phyloP scores from a whole-genome alignment of 2,329 filamentous ascomycete species.

The Penicillium sp. region DNA sequence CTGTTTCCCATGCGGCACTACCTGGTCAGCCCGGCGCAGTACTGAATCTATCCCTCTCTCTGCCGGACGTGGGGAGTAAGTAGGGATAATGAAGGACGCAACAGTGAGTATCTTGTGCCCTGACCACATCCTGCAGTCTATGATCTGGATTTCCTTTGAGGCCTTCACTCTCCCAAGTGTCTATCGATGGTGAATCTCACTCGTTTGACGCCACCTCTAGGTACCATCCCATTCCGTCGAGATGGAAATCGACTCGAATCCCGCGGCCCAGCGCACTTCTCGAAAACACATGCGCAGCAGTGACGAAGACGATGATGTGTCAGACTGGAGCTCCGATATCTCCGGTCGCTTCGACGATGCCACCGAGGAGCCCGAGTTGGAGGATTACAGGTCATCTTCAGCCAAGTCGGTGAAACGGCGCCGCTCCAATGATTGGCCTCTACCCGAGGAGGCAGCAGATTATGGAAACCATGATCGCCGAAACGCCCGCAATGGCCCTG shows the following conservation, averaged over 20 bases:
- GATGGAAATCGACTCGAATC: conserved; percentile 23
- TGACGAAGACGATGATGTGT: conserved; percentile 24
- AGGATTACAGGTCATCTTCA: conserved; percentile 27
- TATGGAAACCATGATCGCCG: conserved; percentile 25
- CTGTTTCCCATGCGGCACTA: conserved; percentile 11
- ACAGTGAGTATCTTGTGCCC: conserved; percentile 20
- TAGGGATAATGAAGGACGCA: conserved; percentile 22
- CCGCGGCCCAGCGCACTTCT: conserved; percentile 28
- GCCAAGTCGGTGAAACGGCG: conserved; percentile 48
- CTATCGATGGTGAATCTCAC: conserved; percentile 15
- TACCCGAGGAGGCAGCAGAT: conserved; percentile 33
- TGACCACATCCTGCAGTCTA: conserved; percentile 8
- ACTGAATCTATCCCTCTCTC: not conserved
- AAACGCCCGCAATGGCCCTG: conserved; percentile 17
- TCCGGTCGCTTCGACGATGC: conserved; percentile 44
- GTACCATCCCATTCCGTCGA: conserved; percentile 16
- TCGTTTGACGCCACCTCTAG: conserved; percentile 14
- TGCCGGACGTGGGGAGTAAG: conserved; percentile 19
- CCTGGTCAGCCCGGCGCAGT: not conserved
- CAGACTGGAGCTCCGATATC: conserved; percentile 36
- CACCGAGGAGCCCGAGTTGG: conserved; percentile 34
- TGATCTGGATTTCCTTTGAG: not conserved
- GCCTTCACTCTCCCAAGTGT: not conserved
- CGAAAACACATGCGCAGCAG: conserved; percentile 37
- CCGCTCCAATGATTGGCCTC: conserved; percentile 51